phyloP scores from a whole-genome alignment of 495 filamentous ascomycete genomes.

The Penicillium cinerascens region DNA sequence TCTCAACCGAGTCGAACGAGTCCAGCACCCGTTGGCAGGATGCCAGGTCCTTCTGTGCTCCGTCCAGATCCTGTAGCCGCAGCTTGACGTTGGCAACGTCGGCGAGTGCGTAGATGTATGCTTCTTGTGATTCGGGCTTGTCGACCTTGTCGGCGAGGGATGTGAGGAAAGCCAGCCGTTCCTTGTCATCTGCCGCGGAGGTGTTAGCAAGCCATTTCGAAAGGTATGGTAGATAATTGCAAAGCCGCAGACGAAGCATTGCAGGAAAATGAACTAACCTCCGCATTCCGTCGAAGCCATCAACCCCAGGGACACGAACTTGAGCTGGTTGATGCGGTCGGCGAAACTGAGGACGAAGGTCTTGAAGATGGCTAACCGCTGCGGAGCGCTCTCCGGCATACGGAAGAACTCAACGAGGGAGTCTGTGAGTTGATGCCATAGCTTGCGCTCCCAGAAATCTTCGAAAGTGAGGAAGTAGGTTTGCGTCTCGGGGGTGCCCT shows the following conservation, averaged over 20 bases:
- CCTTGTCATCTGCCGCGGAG: slow-evolving; percentile 66
- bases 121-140: slow-evolving; percentile 90
- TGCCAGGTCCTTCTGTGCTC: slow-evolving; percentile 80
- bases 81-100: slow-evolving; percentile 89
- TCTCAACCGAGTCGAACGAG: slow-evolving; percentile 91
- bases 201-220: slow-evolving; percentile 2
- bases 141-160: slow-evolving; percentile 84
- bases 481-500: slow-evolving; percentile 82
- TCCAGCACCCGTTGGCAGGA: slow-evolving; percentile 84
- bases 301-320: slow-evolving; percentile 86
- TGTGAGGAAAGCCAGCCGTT: slow-evolving; percentile 83
- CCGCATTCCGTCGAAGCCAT: slow-evolving; percentile 81
- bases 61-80: slow-evolving; percentile 67
- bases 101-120: slow-evolving; percentile 88
- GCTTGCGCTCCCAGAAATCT: slow-evolving; percentile 95
- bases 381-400: slow-evolving; percentile 69
- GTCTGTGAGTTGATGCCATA: slow-evolving; percentile 99
- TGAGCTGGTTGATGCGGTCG: slow-evolving; percentile 97
- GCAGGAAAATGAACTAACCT: slow-evolving; percentile 51
- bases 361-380: slow-evolving; percentile 87
- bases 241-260: background rate
- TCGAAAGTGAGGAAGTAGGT: slow-evolving; percentile 87
- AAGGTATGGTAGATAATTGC: background rate
- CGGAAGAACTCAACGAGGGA: slow-evolving; percentile 86
- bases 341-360: slow-evolving; percentile 94